These are phyloP conservation scores for Ampelocalamus luodianensis DNA, from an alignment of 176 grass and related monocot species.

Conservation along the genomic window DNA sequence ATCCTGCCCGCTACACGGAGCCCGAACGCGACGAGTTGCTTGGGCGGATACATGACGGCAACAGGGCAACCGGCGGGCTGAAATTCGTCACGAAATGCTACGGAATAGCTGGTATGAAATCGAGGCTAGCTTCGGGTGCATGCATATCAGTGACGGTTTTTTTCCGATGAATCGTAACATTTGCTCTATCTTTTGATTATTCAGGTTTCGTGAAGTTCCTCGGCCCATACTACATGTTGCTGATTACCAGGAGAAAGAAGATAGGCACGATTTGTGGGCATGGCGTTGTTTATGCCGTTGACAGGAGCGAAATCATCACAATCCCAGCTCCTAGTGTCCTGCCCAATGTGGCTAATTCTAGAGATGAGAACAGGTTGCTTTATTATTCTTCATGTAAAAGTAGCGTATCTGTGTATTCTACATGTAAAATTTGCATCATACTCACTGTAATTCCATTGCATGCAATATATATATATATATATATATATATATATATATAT, in stretches of 20 bases:
- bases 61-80: too few relatives aligned
- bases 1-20: too few relatives aligned
- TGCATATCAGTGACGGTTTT: too few relatives aligned
- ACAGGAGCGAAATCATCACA: conserved; percentile 52
- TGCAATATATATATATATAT: too few relatives aligned
- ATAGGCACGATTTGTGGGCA: conserved; percentile 55
- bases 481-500: too few relatives aligned
- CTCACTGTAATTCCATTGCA: too few relatives aligned
- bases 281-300: not conserved
- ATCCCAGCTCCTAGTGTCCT: conserved; percentile 45
- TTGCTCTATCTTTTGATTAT: not conserved
- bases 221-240: conserved; percentile 65
- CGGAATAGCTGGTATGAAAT: not conserved
- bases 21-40: too few relatives aligned
- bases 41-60: too few relatives aligned
- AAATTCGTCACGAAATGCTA: too few relatives aligned
- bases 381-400: not conserved
- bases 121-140: not conserved
- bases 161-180: too few relatives aligned
- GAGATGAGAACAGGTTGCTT: conserved; percentile 70
- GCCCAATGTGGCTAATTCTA: conserved; percentile 57
- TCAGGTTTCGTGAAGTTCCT: conserved; percentile 63
- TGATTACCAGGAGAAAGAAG: conserved; percentile 64
- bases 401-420: too few relatives aligned
- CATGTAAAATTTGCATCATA: too few relatives aligned